These are phyloP conservation scores for Apiotrichum porosum DNA, from an alignment of 1,284 basidiomycete genomes.

Conservation along the genomic window DNA sequence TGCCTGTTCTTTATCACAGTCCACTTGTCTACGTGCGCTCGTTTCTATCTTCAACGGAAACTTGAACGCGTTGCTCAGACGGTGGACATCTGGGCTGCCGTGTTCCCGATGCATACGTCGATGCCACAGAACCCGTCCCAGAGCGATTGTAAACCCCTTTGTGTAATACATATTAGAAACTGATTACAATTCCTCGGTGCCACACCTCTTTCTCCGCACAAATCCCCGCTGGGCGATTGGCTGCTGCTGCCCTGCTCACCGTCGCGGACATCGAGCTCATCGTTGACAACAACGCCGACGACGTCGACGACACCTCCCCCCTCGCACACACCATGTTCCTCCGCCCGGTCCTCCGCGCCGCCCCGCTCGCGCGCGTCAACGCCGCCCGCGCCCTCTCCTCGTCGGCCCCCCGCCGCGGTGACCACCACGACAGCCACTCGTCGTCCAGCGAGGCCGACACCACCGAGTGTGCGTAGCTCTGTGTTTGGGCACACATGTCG, in stretches of 20 bases:
- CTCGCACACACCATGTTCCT: slow-evolving; percentile 9
- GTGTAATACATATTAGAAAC: too few species aligned
- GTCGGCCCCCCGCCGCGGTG: slow-evolving; percentile 20
- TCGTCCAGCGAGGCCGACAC: slow-evolving; percentile 21
- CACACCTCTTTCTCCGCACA: too few species aligned
- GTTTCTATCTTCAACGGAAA: too few species aligned
- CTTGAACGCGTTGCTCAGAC: too few species aligned
- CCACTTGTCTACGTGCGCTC: too few species aligned
- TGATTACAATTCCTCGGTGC: too few species aligned
- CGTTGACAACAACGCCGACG: neutral
- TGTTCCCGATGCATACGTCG: too few species aligned
- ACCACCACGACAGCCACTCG: slow-evolving; percentile 12
- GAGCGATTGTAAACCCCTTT: too few species aligned
- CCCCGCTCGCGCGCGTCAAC: neutral
- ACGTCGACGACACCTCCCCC: neutral
- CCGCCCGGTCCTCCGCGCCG: slow-evolving; percentile 14
- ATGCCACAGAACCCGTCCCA: too few species aligned
- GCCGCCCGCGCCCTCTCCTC: slow-evolving; percentile 12
- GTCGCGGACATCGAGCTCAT: neutral
- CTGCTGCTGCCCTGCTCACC: neutral
- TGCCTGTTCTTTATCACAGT: too few species aligned
- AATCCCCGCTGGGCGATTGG: neutral
- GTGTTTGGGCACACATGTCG: too few species aligned
- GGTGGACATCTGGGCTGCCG: too few species aligned
- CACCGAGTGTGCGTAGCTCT: slow-evolving; percentile 26